phyloP scores from a whole-genome alignment of 1,284 basidiomycete genomes.

The Flammula alnicola region DNA sequence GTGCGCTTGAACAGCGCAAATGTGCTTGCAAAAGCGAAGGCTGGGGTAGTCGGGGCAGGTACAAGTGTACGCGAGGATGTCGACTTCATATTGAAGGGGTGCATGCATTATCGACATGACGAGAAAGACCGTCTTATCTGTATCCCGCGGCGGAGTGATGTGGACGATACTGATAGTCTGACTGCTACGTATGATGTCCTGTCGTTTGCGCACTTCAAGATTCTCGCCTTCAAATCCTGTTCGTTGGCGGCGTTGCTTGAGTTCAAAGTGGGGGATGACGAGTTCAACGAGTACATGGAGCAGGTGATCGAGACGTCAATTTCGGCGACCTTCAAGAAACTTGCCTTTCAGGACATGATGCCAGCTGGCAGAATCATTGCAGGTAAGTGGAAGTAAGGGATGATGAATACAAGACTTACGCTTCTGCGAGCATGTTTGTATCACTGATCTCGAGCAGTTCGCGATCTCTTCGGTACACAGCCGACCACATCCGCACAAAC shows the following conservation, averaged over 20 bases:
- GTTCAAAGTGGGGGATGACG: constrained; percentile 4
- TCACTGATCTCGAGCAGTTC: constrained; percentile 6
- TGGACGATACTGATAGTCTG: background rate
- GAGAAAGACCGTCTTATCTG: no score
- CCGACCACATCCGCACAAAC: constrained; percentile 12
- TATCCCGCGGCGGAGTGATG: no score
- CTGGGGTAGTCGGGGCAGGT: constrained; percentile 5
- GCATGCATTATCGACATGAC: background rate
- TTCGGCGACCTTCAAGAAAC: constrained; percentile 16
- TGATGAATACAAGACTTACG: no score
- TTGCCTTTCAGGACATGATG: constrained; percentile 18
- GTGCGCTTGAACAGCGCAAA: constrained; percentile 9
- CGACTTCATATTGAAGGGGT: constrained; percentile 4
- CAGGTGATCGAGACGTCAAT: constrained; percentile 14
- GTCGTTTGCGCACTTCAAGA: background rate
- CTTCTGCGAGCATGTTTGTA: constrained; percentile 20
- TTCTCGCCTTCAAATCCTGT: constrained; percentile 13
- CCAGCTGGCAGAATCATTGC: constrained; percentile 8
- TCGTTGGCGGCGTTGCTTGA: constrained; percentile 6
- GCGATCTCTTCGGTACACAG: background rate
- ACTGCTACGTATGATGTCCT: background rate
- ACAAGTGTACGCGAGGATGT: constrained; percentile 7
- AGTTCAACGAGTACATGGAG: constrained; percentile 4
- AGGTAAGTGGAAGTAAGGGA: background rate
- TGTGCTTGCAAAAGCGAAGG: constrained; percentile 14